These are phyloP conservation scores for Salvia sclarea DNA, from an alignment of 305 asterid genomes.

Conservation along the genomic window DNA sequence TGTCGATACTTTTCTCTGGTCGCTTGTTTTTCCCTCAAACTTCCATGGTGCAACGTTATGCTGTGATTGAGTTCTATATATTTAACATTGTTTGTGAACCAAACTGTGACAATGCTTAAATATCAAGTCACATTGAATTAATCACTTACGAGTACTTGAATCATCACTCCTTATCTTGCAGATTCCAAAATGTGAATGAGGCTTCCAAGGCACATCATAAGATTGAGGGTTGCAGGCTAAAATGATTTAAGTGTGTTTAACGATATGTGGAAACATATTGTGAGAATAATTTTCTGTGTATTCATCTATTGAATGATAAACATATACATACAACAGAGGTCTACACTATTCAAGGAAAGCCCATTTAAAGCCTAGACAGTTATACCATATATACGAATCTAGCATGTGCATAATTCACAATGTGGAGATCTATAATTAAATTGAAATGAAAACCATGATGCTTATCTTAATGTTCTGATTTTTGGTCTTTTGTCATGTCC, in stretches of 20 bases:
- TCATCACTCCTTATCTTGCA: background rate
- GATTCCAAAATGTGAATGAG: background rate
- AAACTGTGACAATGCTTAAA: background rate
- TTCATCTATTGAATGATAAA: no score
- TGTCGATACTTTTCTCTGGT: background rate
- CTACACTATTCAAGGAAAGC: no score
- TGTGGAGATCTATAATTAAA: background rate
- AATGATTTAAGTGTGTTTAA: no score
- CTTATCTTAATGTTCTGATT: background rate
- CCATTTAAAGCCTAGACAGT: no score
- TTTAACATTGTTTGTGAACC: background rate
- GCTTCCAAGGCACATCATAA: background rate
- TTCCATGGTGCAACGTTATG: background rate
- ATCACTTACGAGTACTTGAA: background rate
- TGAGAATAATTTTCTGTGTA: no score
- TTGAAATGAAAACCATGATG: background rate
- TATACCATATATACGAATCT: no score
- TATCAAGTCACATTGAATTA: background rate
- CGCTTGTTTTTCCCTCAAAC: background rate
- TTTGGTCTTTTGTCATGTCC: conserved; percentile 21
- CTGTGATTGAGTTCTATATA: background rate
- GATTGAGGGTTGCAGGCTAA: background rate
- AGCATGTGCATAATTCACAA: no score
- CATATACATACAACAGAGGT: no score
- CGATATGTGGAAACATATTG: no score